Evolutionary conservation across 73 alveolate species (phyloP).

Genomic region (Tetrahymena malaccensis): DNA sequence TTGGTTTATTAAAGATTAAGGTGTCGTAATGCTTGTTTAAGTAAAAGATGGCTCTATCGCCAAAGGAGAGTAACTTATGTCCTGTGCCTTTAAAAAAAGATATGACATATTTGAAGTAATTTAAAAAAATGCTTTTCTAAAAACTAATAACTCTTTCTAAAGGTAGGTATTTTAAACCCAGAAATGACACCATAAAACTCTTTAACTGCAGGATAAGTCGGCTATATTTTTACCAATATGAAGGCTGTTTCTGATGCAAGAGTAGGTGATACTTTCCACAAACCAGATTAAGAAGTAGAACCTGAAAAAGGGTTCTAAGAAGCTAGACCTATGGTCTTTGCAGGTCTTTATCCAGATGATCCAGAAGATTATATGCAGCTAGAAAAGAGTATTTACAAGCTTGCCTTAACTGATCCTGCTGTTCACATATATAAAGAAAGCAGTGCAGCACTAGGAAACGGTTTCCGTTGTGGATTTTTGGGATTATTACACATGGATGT

Average conservation of each 20-base stretch:
- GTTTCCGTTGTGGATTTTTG: conserved; percentile 84
- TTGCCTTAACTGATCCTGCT: conserved; percentile 67
- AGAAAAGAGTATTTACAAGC: conserved; percentile 52
- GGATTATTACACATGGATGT: conserved; percentile 94
- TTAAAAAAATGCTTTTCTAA: neutral
- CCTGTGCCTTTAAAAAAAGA: conserved; percentile 36
- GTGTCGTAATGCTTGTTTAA: conserved; percentile 36
- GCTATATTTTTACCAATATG: conserved; percentile 79
- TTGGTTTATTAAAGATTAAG: conserved; percentile 47
- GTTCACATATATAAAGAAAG: conserved; percentile 53
- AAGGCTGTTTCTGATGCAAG: conserved; percentile 76
- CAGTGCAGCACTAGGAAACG: conserved; percentile 67
- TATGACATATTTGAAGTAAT: conserved; percentile 46
- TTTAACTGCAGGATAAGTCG: conserved; percentile 82
- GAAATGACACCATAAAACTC: conserved; percentile 46
- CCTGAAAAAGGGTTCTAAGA: conserved; percentile 83
- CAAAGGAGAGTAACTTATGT: conserved; percentile 35
- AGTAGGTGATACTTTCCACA: conserved; percentile 71
- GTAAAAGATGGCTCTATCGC: conserved; percentile 29
- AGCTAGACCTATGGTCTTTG: conserved; percentile 81
- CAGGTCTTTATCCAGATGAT: conserved; percentile 92
- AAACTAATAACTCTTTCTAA: conserved; percentile 40
- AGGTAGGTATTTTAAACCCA: conserved; percentile 73
- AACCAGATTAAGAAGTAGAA: conserved; percentile 35
- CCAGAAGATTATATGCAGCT: conserved; percentile 61